A percentile compares a stretch with the other conserved stretches of the same genome.
phyloP scores from a whole-genome alignment of 192 early-diverging fungal species.

The Jimgerdemannia flammicorona region DNA sequence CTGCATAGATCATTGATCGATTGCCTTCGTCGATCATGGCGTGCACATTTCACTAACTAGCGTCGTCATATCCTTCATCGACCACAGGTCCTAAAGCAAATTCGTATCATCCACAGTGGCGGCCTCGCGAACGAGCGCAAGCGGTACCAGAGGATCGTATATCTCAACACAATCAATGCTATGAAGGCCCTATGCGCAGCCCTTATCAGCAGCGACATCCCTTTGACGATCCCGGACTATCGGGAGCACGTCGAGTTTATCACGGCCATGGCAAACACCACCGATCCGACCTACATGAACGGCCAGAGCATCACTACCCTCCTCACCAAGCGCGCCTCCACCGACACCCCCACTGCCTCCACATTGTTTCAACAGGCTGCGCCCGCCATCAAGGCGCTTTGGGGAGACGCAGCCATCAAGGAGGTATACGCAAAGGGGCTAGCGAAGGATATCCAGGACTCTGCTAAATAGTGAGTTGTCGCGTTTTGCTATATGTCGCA shows the following conservation, averaged over 20 bases:
- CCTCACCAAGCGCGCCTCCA: constrained; percentile 20
- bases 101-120: constrained; percentile 33
- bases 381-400: constrained; percentile 37
- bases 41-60: too few species aligned
- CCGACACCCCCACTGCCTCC: constrained; percentile 29
- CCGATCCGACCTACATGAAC: neutral
- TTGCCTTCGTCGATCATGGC: too few species aligned
- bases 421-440: constrained; percentile 22
- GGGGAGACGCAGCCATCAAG: constrained; percentile 36
- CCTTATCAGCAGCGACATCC: neutral
- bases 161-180: constrained; percentile 40
- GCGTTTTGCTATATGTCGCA: constrained; percentile 15
- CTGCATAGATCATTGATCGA: constrained; percentile 10
- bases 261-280: constrained; percentile 1
- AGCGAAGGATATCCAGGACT: constrained; percentile 43
- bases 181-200: constrained; percentile 33
- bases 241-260: constrained; percentile 9
- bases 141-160: constrained; percentile 34
- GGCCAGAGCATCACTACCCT: neutral
- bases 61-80: neutral
- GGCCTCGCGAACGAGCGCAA: constrained; percentile 33
- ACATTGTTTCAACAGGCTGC: constrained; percentile 33
- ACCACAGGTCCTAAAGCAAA: constrained; percentile 29
- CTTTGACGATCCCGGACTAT: constrained; percentile 1
- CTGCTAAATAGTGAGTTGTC: constrained; percentile 39